Evolutionary conservation across 345 rosid species (phyloP).

Genomic region (Salix brachista): DNA sequence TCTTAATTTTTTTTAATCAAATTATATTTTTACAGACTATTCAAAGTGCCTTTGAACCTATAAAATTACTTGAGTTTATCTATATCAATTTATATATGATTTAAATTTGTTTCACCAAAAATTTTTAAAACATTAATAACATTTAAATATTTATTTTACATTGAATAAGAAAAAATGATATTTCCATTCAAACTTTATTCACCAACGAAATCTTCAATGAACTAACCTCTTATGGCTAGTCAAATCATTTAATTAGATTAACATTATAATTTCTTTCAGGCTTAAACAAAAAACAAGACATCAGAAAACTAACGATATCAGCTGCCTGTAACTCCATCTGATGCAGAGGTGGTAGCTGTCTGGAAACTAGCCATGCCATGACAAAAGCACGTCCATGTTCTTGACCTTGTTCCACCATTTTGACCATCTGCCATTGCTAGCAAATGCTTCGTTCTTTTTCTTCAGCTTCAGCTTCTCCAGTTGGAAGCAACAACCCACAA

Average conservation of each 20-base stretch:
- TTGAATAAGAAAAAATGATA: too few species aligned
- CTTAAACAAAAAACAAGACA: neutral
- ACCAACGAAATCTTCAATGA: neutral
- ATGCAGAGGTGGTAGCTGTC: neutral
- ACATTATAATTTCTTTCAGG: neutral
- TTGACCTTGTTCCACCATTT: slow-evolving; percentile 42
- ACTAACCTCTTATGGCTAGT: too few species aligned
- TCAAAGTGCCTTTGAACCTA: too few species aligned
- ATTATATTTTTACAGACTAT: too few species aligned
- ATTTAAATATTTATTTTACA: too few species aligned
- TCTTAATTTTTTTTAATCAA: too few species aligned
- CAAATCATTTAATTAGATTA: neutral
- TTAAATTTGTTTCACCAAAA: too few species aligned
- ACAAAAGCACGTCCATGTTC: slow-evolving; percentile 28
- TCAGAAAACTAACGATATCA: neutral
- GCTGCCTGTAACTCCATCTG: neutral
- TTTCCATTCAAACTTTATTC: neutral
- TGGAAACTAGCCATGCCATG: neutral
- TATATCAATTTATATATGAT: too few species aligned
- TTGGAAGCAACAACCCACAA: slow-evolving; percentile 21
- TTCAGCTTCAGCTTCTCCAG: slow-evolving; percentile 15
- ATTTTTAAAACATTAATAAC: too few species aligned
- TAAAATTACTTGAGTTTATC: too few species aligned
- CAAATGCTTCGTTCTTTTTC: neutral
- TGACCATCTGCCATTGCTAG: neutral